phyloP scores from a whole-genome alignment of 345 rosid genomes.

The Gossypium bickii region DNA sequence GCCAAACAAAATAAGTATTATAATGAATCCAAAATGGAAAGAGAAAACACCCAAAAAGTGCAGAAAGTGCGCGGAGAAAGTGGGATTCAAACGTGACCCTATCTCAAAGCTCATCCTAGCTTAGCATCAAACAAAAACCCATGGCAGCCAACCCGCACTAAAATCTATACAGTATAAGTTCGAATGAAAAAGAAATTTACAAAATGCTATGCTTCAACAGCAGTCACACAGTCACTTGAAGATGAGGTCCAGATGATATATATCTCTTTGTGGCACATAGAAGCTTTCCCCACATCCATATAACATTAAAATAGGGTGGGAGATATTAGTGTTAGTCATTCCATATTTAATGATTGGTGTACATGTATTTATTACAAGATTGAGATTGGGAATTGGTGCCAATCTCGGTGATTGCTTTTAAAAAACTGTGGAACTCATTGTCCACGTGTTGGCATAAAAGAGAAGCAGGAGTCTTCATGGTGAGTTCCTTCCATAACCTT shows the following conservation, averaged over 20 bases:
- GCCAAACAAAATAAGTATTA: too few species aligned
- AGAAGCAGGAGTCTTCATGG: conserved; percentile 11
- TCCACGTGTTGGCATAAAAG: conserved; percentile 25
- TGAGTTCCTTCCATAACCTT: conserved; percentile 21
- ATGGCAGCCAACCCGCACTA: too few species aligned
- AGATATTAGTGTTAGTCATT: neutral
- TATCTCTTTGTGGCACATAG: neutral
- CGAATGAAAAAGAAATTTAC: too few species aligned
- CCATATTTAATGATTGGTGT: neutral
- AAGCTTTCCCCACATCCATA: neutral
- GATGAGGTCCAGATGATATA: neutral
- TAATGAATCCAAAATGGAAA: too few species aligned
- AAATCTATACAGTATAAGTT: too few species aligned
- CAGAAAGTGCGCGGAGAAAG: too few species aligned
- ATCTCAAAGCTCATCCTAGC: too few species aligned
- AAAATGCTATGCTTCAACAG: too few species aligned
- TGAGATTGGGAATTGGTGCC: neutral
- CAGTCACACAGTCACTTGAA: too few species aligned
- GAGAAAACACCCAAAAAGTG: too few species aligned
- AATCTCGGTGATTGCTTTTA: neutral
- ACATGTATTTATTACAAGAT: neutral
- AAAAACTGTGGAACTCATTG: conserved; percentile 2
- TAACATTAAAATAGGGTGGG: neutral
- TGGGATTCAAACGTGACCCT: too few species aligned
- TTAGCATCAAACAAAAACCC: too few species aligned